Conservation (phyloP, 805 yeast genomes). For the Myxozyma lipomycoides region DNA sequence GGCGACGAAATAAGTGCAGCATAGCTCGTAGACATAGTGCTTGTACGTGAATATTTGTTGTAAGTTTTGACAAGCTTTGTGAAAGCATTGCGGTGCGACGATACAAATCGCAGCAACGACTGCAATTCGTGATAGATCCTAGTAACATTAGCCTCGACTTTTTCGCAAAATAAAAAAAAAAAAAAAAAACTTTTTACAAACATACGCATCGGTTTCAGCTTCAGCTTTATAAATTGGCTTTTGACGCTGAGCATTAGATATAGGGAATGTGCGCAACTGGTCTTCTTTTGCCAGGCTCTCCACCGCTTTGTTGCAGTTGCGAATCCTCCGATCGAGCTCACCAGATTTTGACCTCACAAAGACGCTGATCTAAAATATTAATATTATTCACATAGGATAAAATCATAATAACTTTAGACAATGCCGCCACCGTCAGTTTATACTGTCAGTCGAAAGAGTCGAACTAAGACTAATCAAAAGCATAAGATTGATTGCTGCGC, state of each 20-base stretch:
- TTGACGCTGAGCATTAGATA: conserved; percentile 19
- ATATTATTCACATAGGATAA: too few relatives aligned
- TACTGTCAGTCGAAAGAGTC: too few relatives aligned
- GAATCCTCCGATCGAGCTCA: conserved; percentile 56
- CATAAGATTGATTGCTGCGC: too few relatives aligned
- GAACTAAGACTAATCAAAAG: too few relatives aligned
- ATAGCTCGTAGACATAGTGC: conserved; percentile 33
- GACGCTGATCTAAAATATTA: conserved; percentile 43
- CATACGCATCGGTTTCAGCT: conserved; percentile 23
- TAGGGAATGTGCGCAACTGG: conserved; percentile 22
- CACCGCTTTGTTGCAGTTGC: conserved; percentile 41
- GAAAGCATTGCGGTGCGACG: conserved; percentile 51
- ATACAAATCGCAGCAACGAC: conserved; percentile 62
- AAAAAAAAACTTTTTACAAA: too few relatives aligned
- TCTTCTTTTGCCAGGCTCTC: conserved; percentile 34
- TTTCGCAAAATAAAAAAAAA: too few relatives aligned
- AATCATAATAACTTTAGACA: too few relatives aligned
- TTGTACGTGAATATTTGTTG: conserved; percentile 44
- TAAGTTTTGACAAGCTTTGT: conserved; percentile 71
- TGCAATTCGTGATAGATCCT: conserved; percentile 52
- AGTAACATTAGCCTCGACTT: neutral
- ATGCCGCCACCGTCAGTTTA: too few relatives aligned
- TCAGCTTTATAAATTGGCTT: conserved; percentile 17
- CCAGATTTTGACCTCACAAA: conserved; percentile 66
- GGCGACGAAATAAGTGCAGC: conserved; percentile 42